A percentile compares a stretch with the other conserved stretches of the same genome.
Conservation (phyloP, 108 stramenopile species). For the Skeletonema menzelii region DNA sequence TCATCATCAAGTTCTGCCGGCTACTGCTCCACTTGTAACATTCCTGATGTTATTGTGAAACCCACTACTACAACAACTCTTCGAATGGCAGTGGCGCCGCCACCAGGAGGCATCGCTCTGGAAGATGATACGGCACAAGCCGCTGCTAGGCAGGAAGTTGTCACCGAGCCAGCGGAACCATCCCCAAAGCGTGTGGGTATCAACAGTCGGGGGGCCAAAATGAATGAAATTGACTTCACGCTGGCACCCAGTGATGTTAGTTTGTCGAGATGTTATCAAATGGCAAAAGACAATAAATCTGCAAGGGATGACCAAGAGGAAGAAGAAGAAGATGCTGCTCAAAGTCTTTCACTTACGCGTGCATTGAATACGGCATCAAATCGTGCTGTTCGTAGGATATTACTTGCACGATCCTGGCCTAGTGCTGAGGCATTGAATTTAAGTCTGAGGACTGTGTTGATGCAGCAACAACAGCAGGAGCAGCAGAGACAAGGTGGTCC, state of each 20-base stretch:
- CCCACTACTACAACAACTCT: background rate
- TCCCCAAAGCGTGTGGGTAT: constrained; percentile 34
- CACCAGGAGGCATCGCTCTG: constrained; percentile 12
- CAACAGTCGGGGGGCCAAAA: constrained; percentile 47
- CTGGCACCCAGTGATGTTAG: constrained; percentile 82
- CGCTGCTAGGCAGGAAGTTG: background rate
- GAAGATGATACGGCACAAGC: constrained; percentile 9
- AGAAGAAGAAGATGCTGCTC: constrained; percentile 18
- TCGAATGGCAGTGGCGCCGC: constrained; percentile 1
- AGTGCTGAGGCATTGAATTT: constrained; percentile 82
- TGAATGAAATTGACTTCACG: constrained; percentile 82
- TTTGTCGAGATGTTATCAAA: constrained; percentile 66
- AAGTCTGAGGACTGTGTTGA: constrained; percentile 63
- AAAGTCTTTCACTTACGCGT: constrained; percentile 65
- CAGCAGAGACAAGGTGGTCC: constrained; percentile 19
- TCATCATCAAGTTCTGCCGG: background rate
- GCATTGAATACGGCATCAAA: constrained; percentile 86
- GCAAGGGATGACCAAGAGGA: constrained; percentile 10
- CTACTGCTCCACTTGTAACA: background rate
- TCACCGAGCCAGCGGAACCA: constrained; percentile 12
- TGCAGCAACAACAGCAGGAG: constrained; percentile 41
- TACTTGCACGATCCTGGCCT: constrained; percentile 83
- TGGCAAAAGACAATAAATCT: constrained; percentile 11
- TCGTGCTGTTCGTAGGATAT: constrained; percentile 76
- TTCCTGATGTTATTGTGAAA: background rate